Evolutionary conservation across 768 basidiomycete genomes (phyloP), one percentile per base, ranked within the genome.

Genomic region (Mycena epipterygia): DNA sequence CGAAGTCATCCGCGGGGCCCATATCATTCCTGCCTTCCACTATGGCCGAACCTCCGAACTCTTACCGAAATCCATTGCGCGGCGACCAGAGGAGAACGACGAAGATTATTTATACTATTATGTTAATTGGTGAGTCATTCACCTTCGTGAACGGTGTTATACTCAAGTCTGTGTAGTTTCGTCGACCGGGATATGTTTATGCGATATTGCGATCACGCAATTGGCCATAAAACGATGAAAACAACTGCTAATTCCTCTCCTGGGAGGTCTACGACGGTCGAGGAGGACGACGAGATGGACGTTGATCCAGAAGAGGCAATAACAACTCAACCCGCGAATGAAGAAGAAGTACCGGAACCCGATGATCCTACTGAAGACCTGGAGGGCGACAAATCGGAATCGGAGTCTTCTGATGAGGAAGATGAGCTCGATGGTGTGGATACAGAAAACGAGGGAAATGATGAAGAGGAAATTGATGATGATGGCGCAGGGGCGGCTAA

Each of bases 141-240:
- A n/a, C 64, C 12, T 46, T 7, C 14, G 61, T 46, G n/a, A 7
- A 32, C 41, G 16, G n/a, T 30, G 32, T 2, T 9, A 60, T 21
- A 37, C 29, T 46, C 41, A 44, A 9, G 44, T 13, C 49, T 49
- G 39, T 32, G 2, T 37, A 85, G 84, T 7, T 84, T 84, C 65
- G 81, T 80, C 16, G 82, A 85, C 64, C 74, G 80, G 3, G 84
- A 85, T 46, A 85, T 82, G 83, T 68, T 81, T 13, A 79, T 82
- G 76, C 74, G 79, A 9, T 82, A 73, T 64, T 59, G 71, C 19
- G 78, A 78, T 3, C 69, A 76, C 8, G 82, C 77, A 2, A 63
- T 82, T 35, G 82, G 83, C 23, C 80, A 83, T 41, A 16, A 21
- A 29, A n/a, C 44, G 19, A 12, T 25, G 17, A 14, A 17, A 32